Base-by-base conservation (phyloP, 176 grass and related monocot species). In the Oryza coarctata region DNA sequence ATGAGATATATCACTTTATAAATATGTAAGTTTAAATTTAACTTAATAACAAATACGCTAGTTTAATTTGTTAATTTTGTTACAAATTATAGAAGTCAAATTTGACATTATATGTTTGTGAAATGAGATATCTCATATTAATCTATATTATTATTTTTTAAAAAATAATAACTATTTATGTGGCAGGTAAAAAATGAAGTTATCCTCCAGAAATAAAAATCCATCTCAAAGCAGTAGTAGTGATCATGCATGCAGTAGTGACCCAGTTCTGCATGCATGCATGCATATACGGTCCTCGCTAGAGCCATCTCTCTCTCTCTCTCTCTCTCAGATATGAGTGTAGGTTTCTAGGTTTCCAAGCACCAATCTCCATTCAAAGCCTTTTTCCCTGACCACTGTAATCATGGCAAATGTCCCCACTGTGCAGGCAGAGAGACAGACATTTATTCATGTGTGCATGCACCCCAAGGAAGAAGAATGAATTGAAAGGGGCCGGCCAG, bases 331-430 rank as follows among this genome's bases (percentile, higher is more conserved):
- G 18, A 22, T 2, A 22, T n/a, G 18, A n/a, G 50, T 82, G 88
- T 31, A 73, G 73, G 36, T 86, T 89, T 72, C 83, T 82, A 86
- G 88, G 88, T 89, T 89, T 86, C 83, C 88, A 90, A 83, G 84
- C 79, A 60, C 80, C 75, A 83, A 86, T 83, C 84, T 90, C 84
- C 88, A 86, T 78, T 90, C 84, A 86, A 86, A 67, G 74, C 79
- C 88, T 86, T 90, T 83, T 65, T 55, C 40, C 68, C 83, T 73
- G 88, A 60, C 68, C 68, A 90, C 29, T 77, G 76, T 45, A 82
- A 83, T 86, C 80, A 91, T 87, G 75, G 14, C 55, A 79, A 23
- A 58, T 87, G 89, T 73, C 83, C 89, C 87, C 86, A 92, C 87
- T 50, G 40, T 82, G 36, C 84, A 85, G 84, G 84, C 80, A 83